phyloP scores from a whole-genome alignment of 139 green algal genomes.

The Volvox africanus region DNA sequence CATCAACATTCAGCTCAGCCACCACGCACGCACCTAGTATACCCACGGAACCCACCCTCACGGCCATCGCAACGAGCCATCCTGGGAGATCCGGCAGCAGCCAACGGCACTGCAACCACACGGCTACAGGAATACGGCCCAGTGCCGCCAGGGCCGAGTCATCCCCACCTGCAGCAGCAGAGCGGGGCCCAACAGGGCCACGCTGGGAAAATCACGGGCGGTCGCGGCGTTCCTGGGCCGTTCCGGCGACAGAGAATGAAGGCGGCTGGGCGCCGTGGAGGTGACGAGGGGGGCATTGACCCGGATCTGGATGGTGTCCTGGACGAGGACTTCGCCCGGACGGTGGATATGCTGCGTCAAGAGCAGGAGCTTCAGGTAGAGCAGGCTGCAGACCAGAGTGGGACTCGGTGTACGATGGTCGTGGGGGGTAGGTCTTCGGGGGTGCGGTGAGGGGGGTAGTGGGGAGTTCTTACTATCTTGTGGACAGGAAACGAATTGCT shows the following conservation, averaged over 20 bases:
- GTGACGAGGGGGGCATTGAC: neutral
- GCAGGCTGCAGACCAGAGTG: neutral
- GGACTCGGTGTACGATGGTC: too few species aligned
- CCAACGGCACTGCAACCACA: neutral
- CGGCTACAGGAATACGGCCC: neutral
- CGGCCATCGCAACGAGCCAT: neutral
- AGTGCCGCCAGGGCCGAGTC: neutral
- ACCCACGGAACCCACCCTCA: neutral
- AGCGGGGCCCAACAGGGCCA: neutral
- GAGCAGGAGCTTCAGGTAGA: slow-evolving; percentile 4
- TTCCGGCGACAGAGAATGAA: slow-evolving; percentile 11
- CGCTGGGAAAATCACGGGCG: neutral
- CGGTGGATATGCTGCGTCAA: slow-evolving; percentile 37
- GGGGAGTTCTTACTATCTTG: too few species aligned
- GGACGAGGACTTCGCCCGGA: slow-evolving; percentile 34
- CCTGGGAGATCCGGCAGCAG: neutral
- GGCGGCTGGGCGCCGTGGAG: neutral
- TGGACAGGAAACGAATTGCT: too few species aligned
- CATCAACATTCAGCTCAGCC: neutral
- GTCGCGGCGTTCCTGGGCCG: neutral
- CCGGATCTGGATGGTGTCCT: neutral
- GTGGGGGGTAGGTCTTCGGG: too few species aligned
- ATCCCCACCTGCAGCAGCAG: slow-evolving; percentile 20
- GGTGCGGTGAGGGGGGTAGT: too few species aligned
- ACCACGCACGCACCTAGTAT: neutral